These are phyloP conservation scores for Linnemannia elongata DNA, from an alignment of 192 early-diverging fungal genomes.

Conservation along the genomic window DNA sequence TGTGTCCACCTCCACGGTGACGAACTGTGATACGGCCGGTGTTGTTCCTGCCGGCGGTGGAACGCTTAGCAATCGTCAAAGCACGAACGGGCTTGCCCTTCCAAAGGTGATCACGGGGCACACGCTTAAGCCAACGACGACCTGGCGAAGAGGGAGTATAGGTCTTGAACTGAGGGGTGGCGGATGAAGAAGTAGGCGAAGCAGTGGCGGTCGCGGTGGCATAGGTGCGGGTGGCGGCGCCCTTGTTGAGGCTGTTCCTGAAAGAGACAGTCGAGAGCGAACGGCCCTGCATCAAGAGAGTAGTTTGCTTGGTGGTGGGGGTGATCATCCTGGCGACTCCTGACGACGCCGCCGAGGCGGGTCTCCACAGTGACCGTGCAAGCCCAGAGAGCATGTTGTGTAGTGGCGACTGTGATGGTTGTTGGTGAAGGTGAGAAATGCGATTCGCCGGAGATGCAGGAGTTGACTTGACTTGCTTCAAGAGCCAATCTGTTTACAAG, in stretches of 20 bases:
- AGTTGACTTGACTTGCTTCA: background rate
- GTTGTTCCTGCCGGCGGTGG: slow-evolving; percentile 90
- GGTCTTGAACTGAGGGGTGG: slow-evolving; percentile 85
- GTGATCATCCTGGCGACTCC: slow-evolving; percentile 34
- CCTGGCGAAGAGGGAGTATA: slow-evolving; percentile 93
- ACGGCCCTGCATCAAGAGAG: background rate
- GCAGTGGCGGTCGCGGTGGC: slow-evolving; percentile 14
- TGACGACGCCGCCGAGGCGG: slow-evolving; percentile 15
- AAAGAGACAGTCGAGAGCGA: background rate
- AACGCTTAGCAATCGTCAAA: slow-evolving; percentile 86
- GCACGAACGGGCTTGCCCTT: slow-evolving; percentile 87
- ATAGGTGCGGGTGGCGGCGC: background rate
- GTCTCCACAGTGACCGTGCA: slow-evolving; percentile 43
- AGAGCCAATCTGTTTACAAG: background rate
- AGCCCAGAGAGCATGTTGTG: slow-evolving; percentile 42
- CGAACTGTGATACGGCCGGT: slow-evolving; percentile 92
- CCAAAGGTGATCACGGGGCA: slow-evolving; percentile 88
- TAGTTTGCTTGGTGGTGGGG: slow-evolving; percentile 3
- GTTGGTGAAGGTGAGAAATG: slow-evolving; percentile 2
- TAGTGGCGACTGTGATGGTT: background rate
- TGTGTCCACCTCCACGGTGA: slow-evolving; percentile 94
- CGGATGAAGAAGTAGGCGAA: slow-evolving; percentile 14
- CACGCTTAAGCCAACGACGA: slow-evolving; percentile 85
- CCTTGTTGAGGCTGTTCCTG: slow-evolving; percentile 15
- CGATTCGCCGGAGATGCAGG: slow-evolving; percentile 4